A percentile compares a stretch with the other conserved stretches of the same genome.
Conservation (phyloP, 305 asterid genomes). For the Lippia alba region DNA sequence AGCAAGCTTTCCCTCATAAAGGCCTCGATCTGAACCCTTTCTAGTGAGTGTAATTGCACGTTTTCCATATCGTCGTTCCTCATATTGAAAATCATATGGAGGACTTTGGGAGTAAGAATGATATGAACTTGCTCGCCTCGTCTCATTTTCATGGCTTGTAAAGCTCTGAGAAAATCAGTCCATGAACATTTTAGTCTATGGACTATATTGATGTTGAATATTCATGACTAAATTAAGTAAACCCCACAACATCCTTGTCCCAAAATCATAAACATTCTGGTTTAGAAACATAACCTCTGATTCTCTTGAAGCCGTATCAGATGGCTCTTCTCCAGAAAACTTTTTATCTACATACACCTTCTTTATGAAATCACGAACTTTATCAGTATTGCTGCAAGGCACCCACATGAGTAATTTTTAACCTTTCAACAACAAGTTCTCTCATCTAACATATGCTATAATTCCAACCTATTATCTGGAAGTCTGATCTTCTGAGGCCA, state of each 20-base stretch:
- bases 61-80: slow-evolving; percentile 86
- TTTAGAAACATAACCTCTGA: slow-evolving; percentile 61
- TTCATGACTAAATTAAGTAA: slow-evolving; percentile 25
- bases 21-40: slow-evolving; percentile 93
- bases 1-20: slow-evolving; percentile 75
- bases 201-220: slow-evolving; percentile 18
- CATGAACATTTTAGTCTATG: slow-evolving; percentile 41
- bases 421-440: slow-evolving; percentile 13
- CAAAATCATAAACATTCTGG: slow-evolving; percentile 29
- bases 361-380: slow-evolving; percentile 84
- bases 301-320: slow-evolving; percentile 81
- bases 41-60: slow-evolving; percentile 68
- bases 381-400: slow-evolving; percentile 75
- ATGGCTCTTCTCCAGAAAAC: slow-evolving; percentile 58
- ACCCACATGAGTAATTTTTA: slow-evolving; percentile 24
- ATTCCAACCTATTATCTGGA: slow-evolving; percentile 74
- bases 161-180: slow-evolving; percentile 54
- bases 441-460: slow-evolving; percentile 28
- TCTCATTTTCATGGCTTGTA: slow-evolving; percentile 72
- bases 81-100: slow-evolving; percentile 95
- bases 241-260: slow-evolving; percentile 20
- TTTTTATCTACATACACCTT: slow-evolving; percentile 66
- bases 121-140: slow-evolving; percentile 91
- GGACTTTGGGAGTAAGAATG: slow-evolving; percentile 98
- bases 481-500: slow-evolving; percentile 82